Evolutionary conservation across 192 early-diverging fungal genomes (phyloP).

Genomic region (Coemansia sp.): DNA sequence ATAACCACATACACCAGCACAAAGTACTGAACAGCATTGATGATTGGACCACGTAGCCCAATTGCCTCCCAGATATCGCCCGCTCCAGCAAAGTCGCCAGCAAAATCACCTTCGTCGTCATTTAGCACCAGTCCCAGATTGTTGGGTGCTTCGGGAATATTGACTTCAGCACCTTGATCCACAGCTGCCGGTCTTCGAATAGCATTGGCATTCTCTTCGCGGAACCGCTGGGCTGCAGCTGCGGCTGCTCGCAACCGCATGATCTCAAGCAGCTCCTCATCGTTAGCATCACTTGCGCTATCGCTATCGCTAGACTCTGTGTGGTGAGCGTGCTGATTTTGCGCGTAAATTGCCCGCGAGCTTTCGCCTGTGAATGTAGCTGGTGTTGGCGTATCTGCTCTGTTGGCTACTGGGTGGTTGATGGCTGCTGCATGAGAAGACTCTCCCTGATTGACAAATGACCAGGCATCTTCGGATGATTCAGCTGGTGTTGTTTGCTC

Average conservation of each 20-base stretch:
- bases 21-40: slow-evolving; percentile 77
- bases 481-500: slow-evolving; percentile 2
- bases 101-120: slow-evolving; percentile 46
- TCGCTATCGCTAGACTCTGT: not conserved
- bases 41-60: slow-evolving; percentile 83
- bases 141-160: not conserved
- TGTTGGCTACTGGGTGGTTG: not conserved
- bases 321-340: not conserved
- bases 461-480: slow-evolving; percentile 28
- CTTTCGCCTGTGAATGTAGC: slow-evolving; percentile 33
- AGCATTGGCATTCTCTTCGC: slow-evolving; percentile 1
- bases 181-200: not conserved
- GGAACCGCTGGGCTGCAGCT: slow-evolving; percentile 8
- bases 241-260: slow-evolving; percentile 6
- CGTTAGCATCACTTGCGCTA: slow-evolving; percentile 1
- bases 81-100: slow-evolving; percentile 60
- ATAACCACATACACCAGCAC: slow-evolving; percentile 75
- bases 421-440: not conserved
- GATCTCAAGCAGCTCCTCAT: not conserved
- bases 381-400: slow-evolving; percentile 1
- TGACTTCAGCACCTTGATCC: not conserved
- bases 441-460: slow-evolving; percentile 18
- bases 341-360: slow-evolving; percentile 26
- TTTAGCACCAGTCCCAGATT: not conserved
- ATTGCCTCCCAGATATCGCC: slow-evolving; percentile 85